phyloP scores from a whole-genome alignment of 331 rosid genomes.

The Stylosanthes scabra region DNA sequence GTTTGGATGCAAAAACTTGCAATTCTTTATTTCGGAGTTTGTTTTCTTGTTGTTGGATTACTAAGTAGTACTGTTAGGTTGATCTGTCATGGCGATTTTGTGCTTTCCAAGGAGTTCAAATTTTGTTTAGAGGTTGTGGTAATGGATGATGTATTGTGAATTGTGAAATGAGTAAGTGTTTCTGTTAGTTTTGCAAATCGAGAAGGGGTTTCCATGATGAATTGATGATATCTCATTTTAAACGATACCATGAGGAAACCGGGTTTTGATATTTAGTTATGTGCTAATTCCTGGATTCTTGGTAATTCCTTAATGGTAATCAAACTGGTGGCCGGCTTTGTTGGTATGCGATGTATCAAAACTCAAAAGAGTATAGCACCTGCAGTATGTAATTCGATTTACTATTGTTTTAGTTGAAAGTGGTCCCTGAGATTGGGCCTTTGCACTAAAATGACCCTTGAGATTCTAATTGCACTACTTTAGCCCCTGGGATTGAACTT shows the following conservation, averaged over 20 bases:
- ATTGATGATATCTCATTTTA: not conserved
- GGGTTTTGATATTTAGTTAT: not conserved
- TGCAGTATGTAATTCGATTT: not conserved
- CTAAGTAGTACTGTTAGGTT: not conserved
- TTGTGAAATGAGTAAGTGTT: not conserved
- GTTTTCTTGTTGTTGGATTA: not conserved
- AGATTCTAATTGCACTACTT: too few species aligned
- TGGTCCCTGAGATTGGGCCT: too few species aligned
- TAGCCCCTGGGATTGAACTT: too few species aligned
- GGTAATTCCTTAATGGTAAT: not conserved
- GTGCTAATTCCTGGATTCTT: conserved; percentile 11
- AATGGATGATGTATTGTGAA: not conserved
- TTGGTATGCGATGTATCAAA: not conserved
- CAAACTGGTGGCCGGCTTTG: not conserved
- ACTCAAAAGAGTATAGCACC: not conserved
- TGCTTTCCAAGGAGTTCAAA: not conserved
- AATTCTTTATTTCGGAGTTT: not conserved
- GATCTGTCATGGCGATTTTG: conserved; percentile 2
- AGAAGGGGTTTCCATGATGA: too few species aligned
- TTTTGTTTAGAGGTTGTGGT: conserved; percentile 1
- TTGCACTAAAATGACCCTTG: too few species aligned
- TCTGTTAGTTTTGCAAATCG: not conserved
- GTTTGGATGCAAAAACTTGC: not conserved
- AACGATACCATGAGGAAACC: not conserved
- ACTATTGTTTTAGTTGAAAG: not conserved